phyloP scores from a whole-genome alignment of 495 filamentous ascomycete species.

The Podospora pseudocomata region DNA sequence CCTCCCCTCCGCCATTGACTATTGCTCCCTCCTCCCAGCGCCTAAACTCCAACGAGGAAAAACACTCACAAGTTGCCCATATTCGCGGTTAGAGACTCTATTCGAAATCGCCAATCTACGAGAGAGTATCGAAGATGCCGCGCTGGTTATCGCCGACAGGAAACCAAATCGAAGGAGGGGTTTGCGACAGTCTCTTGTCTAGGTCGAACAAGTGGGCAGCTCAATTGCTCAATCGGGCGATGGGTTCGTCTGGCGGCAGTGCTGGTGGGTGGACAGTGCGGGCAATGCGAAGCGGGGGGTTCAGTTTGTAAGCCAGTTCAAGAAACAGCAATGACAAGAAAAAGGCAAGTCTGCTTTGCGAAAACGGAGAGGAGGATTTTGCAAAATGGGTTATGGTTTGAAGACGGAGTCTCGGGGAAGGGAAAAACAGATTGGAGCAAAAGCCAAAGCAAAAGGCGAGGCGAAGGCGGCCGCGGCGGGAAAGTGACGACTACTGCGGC shows the following conservation, averaged over 20 bases:
- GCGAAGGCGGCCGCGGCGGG: constrained; percentile 6
- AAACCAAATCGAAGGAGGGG: not conserved
- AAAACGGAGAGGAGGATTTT: not conserved
- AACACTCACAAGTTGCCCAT: constrained; percentile 24
- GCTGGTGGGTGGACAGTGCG: not conserved
- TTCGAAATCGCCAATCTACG: not conserved
- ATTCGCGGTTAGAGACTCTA: not conserved
- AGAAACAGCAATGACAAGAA: not conserved
- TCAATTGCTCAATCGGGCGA: constrained; percentile 13
- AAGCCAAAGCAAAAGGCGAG: not conserved
- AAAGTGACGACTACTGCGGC: constrained; percentile 11
- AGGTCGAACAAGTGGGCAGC: not conserved
- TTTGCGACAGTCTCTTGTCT: constrained; percentile 1
- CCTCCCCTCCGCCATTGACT: not conserved
- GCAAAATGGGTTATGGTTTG: constrained; percentile 1
- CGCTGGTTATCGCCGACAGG: not conserved
- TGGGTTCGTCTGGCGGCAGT: not conserved
- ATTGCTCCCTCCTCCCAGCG: not conserved
- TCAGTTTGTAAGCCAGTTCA: not conserved
- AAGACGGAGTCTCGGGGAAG: not conserved
- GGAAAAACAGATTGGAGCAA: constrained; percentile 1
- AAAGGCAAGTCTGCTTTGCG: not conserved
- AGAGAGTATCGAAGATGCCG: not conserved
- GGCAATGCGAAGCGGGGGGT: not conserved
- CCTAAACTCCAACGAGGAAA: not conserved